phyloP scores from a whole-genome alignment of 805 yeast genomes.

The Debaryomyces hansenii region DNA sequence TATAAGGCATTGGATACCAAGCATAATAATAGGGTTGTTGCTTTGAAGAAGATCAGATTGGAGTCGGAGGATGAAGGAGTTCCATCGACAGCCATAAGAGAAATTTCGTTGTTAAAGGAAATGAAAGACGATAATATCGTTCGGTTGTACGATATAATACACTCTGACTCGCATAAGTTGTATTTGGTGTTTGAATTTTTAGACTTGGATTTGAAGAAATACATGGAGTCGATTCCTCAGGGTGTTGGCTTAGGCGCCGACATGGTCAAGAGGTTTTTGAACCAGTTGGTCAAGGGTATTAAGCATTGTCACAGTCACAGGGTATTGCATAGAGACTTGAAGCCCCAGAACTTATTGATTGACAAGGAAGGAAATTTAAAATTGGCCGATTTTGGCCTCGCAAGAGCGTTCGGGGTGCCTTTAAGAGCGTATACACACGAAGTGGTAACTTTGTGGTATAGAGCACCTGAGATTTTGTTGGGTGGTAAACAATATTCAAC shows the following conservation, averaged over 20 bases:
- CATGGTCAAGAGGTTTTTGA: slow-evolving; percentile 89
- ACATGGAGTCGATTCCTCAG: slow-evolving; percentile 93
- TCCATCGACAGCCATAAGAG: slow-evolving; percentile 97
- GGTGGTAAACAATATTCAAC: slow-evolving; percentile 98
- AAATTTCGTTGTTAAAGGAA: slow-evolving; percentile 91
- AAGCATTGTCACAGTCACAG: slow-evolving; percentile 93
- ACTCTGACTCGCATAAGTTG: slow-evolving; percentile 88
- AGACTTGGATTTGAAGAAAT: slow-evolving; percentile 92
- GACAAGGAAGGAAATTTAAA: slow-evolving; percentile 94
- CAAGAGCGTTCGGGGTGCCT: slow-evolving; percentile 97
- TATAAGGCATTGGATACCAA: slow-evolving; percentile 90
- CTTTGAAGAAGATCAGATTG: slow-evolving; percentile 88
- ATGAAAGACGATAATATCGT: slow-evolving; percentile 93
- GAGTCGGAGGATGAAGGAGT: slow-evolving; percentile 99
- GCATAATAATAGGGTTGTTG: slow-evolving; percentile 92
- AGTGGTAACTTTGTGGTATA: slow-evolving; percentile 96
- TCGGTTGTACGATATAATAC: slow-evolving; percentile 88
- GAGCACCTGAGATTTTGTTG: slow-evolving; percentile 92
- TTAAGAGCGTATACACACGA: slow-evolving; percentile 96
- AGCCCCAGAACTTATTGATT: slow-evolving; percentile 93
- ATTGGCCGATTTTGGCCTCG: slow-evolving; percentile 80
- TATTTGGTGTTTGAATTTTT: slow-evolving; percentile 91
- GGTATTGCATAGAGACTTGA: slow-evolving; percentile 91
- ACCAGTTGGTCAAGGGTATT: slow-evolving; percentile 88
- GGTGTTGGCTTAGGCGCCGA: slow-evolving; percentile 88